Evolutionary conservation across 257 asterid genomes (phyloP), one percentile per base, ranked within the genome.

Genomic region (Ehretia macrophylla): DNA sequence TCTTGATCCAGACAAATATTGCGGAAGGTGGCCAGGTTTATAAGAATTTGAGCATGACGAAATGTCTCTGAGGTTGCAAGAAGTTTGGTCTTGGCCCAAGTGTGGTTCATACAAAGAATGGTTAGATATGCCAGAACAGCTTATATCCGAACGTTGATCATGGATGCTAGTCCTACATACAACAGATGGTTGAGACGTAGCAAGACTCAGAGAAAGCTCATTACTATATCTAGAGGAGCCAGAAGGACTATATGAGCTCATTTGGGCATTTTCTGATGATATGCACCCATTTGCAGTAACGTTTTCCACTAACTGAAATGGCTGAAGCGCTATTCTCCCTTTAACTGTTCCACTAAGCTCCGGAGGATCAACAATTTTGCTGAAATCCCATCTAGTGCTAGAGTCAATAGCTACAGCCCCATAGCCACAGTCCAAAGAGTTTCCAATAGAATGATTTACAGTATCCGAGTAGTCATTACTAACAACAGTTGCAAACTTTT

Each of bases 131-230:
- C 68, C 75, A 2, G 90, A 80, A 9, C 84, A 78, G 53, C 79
- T 76, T 68, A 81, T 60, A 65, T 81, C 96, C 0, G 94, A 84
- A 68, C 68, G 67, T 2, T 73, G 88, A 60, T 85, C 82, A 46
- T 57, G 80, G 47, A 75, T 51, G 1, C 72, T 38, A 17, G 64
- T 51, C 51, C 74, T 68, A 62, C 55, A 56, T 3, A 54, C 46
- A 42, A 50, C 56, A 14, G 72, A 56, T 50, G 91, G 83, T 32
- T 68, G 78, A 40, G 83, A 73, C 1, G 88, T 69, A 35, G 93
- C 73, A 23, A 90, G 88, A 48, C 93, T 90, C 54, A 87, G 77
- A 8, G 95, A 90, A 62, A 87, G 69, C 74, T 83, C 83, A 0
- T 81, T 81, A 32, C 75, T 76, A 68, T 78, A 80, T 48, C 76